These are phyloP conservation scores for Leccinum solheimii DNA, from an alignment of 1,284 basidiomycete species.

Conservation along the genomic window DNA sequence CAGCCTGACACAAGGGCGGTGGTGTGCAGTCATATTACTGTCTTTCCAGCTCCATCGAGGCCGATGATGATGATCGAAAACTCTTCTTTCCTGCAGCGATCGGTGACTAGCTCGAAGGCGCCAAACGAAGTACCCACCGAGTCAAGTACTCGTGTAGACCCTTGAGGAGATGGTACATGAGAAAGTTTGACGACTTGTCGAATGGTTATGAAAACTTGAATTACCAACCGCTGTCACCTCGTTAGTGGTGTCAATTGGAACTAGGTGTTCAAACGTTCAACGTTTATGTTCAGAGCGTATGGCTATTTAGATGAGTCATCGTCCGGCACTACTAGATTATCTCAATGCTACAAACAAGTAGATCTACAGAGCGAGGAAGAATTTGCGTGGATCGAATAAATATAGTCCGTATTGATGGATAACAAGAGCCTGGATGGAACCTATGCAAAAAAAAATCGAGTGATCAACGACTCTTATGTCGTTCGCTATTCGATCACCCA, in stretches of 20 bases:
- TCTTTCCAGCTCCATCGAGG: slow-evolving; percentile 88
- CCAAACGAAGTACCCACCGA: slow-evolving; percentile 52
- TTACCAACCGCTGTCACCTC: slow-evolving; percentile 35
- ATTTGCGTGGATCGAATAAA: slow-evolving; percentile 18
- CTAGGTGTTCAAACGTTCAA: too few relatives aligned
- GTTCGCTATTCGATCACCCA: slow-evolving; percentile 51
- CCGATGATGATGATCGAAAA: slow-evolving; percentile 94
- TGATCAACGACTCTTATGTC: neutral
- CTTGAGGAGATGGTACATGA: slow-evolving; percentile 89
- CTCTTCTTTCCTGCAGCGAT: slow-evolving; percentile 74
- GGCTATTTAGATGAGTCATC: too few relatives aligned
- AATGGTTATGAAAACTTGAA: neutral
- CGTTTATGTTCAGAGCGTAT: too few relatives aligned
- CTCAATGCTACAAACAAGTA: slow-evolving; percentile 26
- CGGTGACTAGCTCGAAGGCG: slow-evolving; percentile 1
- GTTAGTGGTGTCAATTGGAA: too few relatives aligned
- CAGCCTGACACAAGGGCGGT: neutral
- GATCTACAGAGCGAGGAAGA: slow-evolving; percentile 11
- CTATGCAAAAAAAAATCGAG: slow-evolving; percentile 3
- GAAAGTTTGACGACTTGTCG: neutral
- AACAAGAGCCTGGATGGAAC: neutral
- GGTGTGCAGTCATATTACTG: slow-evolving; percentile 47
- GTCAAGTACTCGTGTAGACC: slow-evolving; percentile 89
- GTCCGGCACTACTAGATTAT: slow-evolving; percentile 14
- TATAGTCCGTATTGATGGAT: slow-evolving; percentile 9